A percentile compares a stretch with the other conserved stretches of the same genome.
These are phyloP conservation scores for Mycena venus DNA, from an alignment of 768 basidiomycete species.

Conservation along the genomic window DNA sequence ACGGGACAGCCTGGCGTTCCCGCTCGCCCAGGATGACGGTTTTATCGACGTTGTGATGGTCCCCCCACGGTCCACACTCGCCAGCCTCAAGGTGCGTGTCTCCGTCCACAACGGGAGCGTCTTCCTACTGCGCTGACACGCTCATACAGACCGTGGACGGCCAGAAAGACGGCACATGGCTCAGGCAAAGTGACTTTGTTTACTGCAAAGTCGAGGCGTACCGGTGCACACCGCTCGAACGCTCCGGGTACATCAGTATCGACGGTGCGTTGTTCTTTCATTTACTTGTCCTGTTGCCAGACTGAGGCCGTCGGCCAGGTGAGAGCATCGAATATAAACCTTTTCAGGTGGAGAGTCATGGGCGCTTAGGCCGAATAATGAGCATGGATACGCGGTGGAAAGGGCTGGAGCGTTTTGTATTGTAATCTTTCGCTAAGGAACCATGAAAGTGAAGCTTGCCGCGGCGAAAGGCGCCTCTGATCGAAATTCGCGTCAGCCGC, in stretches of 20 bases:
- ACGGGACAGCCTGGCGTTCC: constrained; percentile 36
- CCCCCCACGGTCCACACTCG: constrained; percentile 18
- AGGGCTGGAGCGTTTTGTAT: constrained; percentile 17
- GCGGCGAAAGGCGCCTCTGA: too few relatives aligned
- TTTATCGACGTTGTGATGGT: constrained; percentile 50
- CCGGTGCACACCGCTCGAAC: constrained; percentile 58
- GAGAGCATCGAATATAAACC: constrained; percentile 51
- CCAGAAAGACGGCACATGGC: constrained; percentile 30
- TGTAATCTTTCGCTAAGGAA: too few relatives aligned
- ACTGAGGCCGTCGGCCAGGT: constrained; percentile 35
- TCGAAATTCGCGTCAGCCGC: too few relatives aligned
- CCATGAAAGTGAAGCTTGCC: too few relatives aligned
- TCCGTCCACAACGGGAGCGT: background rate
- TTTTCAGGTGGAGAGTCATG: constrained; percentile 68
- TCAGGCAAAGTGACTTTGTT: constrained; percentile 49
- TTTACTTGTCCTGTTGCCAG: background rate
- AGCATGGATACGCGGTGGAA: constrained; percentile 55
- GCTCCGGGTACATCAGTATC: constrained; percentile 58
- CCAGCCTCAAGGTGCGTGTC: constrained; percentile 17
- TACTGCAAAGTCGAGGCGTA: constrained; percentile 67
- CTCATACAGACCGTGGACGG: constrained; percentile 25
- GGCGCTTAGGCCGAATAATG: constrained; percentile 58
- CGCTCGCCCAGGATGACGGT: constrained; percentile 59
- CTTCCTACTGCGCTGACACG: background rate
- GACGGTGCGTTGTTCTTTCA: constrained; percentile 50